Evolutionary conservation across 139 green algal species (phyloP).

Genomic region (Ettlia oleoabundans): DNA sequence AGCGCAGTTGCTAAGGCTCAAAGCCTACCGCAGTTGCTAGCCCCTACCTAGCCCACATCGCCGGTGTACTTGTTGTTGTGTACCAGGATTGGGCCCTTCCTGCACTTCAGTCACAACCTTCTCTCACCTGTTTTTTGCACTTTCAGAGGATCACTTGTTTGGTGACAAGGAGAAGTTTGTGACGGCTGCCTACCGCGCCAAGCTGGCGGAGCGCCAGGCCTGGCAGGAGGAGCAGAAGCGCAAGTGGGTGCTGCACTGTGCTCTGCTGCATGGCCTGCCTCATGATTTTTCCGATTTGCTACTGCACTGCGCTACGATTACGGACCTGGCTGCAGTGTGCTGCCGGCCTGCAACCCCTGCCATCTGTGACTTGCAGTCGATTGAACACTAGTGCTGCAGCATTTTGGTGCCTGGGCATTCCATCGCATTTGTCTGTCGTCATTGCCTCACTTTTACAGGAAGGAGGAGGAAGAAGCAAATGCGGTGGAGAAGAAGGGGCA

Average conservation of each 20-base stretch:
- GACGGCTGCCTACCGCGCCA: conserved; percentile 91
- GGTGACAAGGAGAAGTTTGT: conserved; percentile 96
- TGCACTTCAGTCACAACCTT: no score
- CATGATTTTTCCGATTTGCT: no score
- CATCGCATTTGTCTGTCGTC: no score
- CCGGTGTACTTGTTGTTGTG: background rate
- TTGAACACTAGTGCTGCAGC: no score
- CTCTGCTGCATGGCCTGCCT: no score
- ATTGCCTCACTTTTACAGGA: no score
- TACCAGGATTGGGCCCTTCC: no score
- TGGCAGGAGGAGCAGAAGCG: conserved; percentile 66
- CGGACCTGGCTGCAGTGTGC: background rate
- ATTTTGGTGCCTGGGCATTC: no score
- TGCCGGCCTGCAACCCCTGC: background rate
- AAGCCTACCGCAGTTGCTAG: no score
- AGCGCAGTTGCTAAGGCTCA: no score
- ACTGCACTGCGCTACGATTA: background rate
- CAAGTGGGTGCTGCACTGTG: conserved; percentile 55
- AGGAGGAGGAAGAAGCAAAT: conserved; percentile 67
- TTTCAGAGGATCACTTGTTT: conserved; percentile 89
- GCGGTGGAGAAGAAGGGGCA: conserved; percentile 80
- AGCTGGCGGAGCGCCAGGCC: conserved; percentile 92
- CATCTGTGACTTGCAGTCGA: no score
- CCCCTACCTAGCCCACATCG: background rate
- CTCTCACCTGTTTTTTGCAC: background rate